Percentiles rank a stretch among this genome's conserved stretches.
Evolutionary conservation across 164 flowering plant species (phyloP).

Genomic region (Santalum album): DNA sequence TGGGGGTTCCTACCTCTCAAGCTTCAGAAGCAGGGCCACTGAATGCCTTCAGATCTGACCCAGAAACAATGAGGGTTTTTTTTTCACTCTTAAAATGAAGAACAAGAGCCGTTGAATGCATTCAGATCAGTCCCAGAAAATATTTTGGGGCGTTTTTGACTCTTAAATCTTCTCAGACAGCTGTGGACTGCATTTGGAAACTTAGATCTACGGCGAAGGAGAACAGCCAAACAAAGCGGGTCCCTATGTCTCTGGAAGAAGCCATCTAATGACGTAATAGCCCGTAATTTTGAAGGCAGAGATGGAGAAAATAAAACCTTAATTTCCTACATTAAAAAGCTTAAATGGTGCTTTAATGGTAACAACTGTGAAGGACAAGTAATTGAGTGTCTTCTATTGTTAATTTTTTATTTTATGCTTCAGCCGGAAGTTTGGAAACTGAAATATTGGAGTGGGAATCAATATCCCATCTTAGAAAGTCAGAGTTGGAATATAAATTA

Average conservation of each 20-base stretch:
- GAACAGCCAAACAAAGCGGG: slow-evolving; percentile 4
- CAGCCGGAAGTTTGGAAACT: too few relatives aligned
- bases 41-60: neutral
- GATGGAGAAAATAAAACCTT: neutral
- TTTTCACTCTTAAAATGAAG: neutral
- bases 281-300: neutral
- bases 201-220: slow-evolving; percentile 7
- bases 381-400: too few relatives aligned
- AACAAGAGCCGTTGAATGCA: neutral
- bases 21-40: neutral
- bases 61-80: neutral
- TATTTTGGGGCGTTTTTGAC: neutral
- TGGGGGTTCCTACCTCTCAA: neutral
- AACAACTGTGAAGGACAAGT: neutral
- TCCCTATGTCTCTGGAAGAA: neutral
- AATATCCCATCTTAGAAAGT: too few relatives aligned
- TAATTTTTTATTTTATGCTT: too few relatives aligned
- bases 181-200: neutral
- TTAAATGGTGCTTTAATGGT: slow-evolving; percentile 10
- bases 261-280: neutral
- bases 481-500: too few relatives aligned
- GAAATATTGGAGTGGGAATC: too few relatives aligned
- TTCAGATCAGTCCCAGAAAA: neutral
- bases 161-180: neutral
- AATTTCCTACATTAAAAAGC: neutral